phyloP scores from a whole-genome alignment of 139 green algal species.

The Picochlorum costavermella region DNA sequence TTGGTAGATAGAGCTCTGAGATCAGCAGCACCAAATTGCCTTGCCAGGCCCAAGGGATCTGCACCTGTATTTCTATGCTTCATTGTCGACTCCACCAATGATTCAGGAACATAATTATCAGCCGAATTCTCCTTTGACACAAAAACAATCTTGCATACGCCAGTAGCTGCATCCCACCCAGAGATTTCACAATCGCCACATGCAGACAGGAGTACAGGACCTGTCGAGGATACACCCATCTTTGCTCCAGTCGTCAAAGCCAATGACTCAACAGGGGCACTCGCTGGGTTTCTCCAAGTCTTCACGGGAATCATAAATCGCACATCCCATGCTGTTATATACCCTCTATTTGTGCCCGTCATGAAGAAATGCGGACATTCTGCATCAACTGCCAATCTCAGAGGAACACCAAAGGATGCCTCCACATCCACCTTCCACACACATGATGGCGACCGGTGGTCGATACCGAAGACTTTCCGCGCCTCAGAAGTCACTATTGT shows the following conservation, averaged over 20 bases:
- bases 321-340: conserved; percentile 68
- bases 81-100: conserved; percentile 17
- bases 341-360: conserved; percentile 49
- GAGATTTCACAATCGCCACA: conserved; percentile 64
- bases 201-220: conserved; percentile 66
- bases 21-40: conserved; percentile 34
- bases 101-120: conserved; percentile 14
- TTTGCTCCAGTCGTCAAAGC: conserved; percentile 35
- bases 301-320: conserved; percentile 53
- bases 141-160: conserved; percentile 37
- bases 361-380: conserved; percentile 47
- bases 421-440: conserved; percentile 48
- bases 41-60: conserved; percentile 17
- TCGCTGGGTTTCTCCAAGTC: conserved; percentile 23
- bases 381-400: conserved; percentile 28
- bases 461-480: conserved; percentile 57
- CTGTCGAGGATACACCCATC: conserved; percentile 16
- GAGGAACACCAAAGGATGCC: conserved; percentile 37
- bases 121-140: conserved; percentile 19
- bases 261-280: conserved; percentile 40
- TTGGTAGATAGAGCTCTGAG: conserved; percentile 9
- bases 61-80: not conserved
- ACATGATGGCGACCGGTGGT: conserved; percentile 46
- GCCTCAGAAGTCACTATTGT: not conserved
- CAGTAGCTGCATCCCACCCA: conserved; percentile 61